Evolutionary conservation across 1,139 yeast species (phyloP).

Genomic region (Geotrichum siamense): DNA sequence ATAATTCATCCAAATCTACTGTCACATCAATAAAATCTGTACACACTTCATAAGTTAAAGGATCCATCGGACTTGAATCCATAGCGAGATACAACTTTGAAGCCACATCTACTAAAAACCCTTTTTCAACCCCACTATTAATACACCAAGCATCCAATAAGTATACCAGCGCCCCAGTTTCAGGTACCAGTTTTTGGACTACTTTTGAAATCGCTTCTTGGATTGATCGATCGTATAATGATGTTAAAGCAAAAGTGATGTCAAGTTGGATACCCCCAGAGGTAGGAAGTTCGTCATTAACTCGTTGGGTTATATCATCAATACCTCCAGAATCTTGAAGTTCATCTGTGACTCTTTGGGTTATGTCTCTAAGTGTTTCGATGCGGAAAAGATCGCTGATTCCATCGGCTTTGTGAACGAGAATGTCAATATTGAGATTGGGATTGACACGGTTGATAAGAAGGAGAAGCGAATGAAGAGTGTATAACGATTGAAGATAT

Average conservation of each 20-base stretch:
- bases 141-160: constrained; percentile 83
- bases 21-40: constrained; percentile 95
- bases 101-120: constrained; percentile 82
- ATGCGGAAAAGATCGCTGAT: constrained; percentile 85
- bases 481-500: constrained; percentile 72
- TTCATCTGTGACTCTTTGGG: constrained; percentile 94
- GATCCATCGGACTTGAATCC: constrained; percentile 91
- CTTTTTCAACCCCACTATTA: constrained; percentile 86
- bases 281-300: constrained; percentile 86
- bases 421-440: constrained; percentile 76
- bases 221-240: constrained; percentile 91
- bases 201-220: constrained; percentile 93
- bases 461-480: not conserved
- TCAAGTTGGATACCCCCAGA: constrained; percentile 86
- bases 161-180: constrained; percentile 57
- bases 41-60: constrained; percentile 91
- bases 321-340: constrained; percentile 79
- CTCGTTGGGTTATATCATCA: constrained; percentile 95
- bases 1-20: constrained; percentile 60
- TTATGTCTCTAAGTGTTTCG: constrained; percentile 93
- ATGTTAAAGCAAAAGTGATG: constrained; percentile 82
- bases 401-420: constrained; percentile 94
- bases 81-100: constrained; percentile 96
- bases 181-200: constrained; percentile 84
- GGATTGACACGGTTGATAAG: constrained; percentile 41